These are phyloP conservation scores for Berkeleyomyces basicola DNA, from an alignment of 2,329 filamentous ascomycete genomes.

Conservation along the genomic window DNA sequence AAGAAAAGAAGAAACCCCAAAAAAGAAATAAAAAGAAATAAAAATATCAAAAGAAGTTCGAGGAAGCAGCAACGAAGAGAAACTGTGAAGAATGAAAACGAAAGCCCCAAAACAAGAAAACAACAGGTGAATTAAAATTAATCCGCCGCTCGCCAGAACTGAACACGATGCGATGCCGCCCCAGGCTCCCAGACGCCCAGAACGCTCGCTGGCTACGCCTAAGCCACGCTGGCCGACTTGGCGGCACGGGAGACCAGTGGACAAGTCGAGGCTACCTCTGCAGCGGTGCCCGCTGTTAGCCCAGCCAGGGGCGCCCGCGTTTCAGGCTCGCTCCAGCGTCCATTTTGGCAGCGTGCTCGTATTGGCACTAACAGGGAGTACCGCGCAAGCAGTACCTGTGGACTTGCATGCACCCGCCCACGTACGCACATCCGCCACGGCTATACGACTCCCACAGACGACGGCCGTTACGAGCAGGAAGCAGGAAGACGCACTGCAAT, in stretches of 20 bases:
- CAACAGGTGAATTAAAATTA: constrained; percentile 4
- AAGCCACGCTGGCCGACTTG: not conserved
- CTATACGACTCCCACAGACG: not conserved
- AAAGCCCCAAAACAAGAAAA: constrained; percentile 13
- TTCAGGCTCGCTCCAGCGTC: not conserved
- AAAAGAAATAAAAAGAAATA: constrained; percentile 13
- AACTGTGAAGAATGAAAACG: constrained; percentile 6
- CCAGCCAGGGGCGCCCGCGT: not conserved
- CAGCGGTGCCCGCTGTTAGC: not conserved
- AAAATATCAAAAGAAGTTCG: constrained; percentile 9
- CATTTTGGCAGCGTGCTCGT: constrained; percentile 16
- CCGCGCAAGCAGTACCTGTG: not conserved
- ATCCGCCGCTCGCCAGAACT: not conserved
- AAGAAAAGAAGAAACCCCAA: constrained; percentile 1
- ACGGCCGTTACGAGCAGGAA: too few relatives aligned
- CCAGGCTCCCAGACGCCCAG: too few relatives aligned
- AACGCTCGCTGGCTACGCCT: not conserved
- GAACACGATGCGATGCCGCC: too few relatives aligned
- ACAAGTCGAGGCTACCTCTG: not conserved
- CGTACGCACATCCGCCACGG: not conserved
- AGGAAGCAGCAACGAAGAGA: constrained; percentile 14
- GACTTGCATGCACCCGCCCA: not conserved
- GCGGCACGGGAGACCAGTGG: not conserved
- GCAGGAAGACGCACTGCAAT: too few relatives aligned
- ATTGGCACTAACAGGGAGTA: constrained; percentile 18